These are phyloP conservation scores for Globisporangium carolinianum DNA, from an alignment of 352 stramenopile species.

Conservation along the genomic window DNA sequence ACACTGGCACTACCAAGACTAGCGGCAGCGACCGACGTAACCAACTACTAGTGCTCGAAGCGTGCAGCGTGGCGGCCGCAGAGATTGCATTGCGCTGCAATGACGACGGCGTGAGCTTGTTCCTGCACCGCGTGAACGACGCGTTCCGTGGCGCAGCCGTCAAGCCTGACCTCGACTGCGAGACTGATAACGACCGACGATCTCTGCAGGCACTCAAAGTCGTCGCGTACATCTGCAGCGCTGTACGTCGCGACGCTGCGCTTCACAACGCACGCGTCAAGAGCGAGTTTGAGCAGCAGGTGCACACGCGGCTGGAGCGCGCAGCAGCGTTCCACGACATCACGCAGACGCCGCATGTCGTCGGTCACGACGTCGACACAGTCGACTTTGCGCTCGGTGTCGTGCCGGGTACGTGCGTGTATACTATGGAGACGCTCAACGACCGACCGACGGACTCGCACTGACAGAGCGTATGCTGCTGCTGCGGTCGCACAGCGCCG, in stretches of 20 bases:
- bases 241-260: slow-evolving; percentile 28
- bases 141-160: slow-evolving; percentile 49
- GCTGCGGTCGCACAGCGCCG: slow-evolving; percentile 12
- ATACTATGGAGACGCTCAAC: background rate
- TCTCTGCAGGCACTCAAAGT: slow-evolving; percentile 27
- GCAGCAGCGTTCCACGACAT: slow-evolving; percentile 52
- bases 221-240: slow-evolving; percentile 29
- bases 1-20: background rate
- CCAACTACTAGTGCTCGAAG: slow-evolving; percentile 44
- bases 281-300: slow-evolving; percentile 43
- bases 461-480: too few species aligned
- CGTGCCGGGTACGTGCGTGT: slow-evolving; percentile 21
- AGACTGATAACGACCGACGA: slow-evolving; percentile 12
- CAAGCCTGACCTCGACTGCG: slow-evolving; percentile 13
- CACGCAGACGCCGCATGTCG: slow-evolving; percentile 36
- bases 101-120: slow-evolving; percentile 47
- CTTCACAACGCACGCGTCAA: slow-evolving; percentile 35
- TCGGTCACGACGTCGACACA: slow-evolving; percentile 14
- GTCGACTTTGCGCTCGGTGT: slow-evolving; percentile 37
- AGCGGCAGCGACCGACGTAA: background rate
- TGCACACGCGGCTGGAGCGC: slow-evolving; percentile 50
- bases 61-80: slow-evolving; percentile 27
- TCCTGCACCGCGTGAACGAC: slow-evolving; percentile 51
- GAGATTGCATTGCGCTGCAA: too few species aligned
- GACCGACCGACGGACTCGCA: too few species aligned